phyloP scores from a whole-genome alignment of 2,329 filamentous ascomycete species.

The Talaromyces atroroseus region DNA sequence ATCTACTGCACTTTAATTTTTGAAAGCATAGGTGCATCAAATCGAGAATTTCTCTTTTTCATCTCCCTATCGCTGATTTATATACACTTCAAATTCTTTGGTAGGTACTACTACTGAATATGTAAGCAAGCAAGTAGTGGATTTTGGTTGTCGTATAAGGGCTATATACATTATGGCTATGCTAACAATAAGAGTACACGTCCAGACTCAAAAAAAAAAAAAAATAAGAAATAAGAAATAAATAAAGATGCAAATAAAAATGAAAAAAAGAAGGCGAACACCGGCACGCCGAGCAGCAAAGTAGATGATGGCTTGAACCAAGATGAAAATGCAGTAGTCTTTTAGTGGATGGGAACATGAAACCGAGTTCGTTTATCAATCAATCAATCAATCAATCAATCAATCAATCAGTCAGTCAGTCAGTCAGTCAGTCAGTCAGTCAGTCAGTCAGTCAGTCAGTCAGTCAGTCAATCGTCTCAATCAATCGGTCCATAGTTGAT shows the following conservation, averaged over 20 bases:
- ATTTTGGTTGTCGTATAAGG: not conserved
- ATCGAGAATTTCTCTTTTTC: no score
- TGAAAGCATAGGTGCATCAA: no score
- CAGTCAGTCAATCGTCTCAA: not conserved
- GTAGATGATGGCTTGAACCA: not conserved
- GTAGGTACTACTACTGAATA: not conserved
- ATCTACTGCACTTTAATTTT: no score
- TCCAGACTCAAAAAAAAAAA: no score
- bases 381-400: not conserved
- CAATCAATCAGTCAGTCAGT: not conserved
- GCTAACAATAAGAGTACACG: not conserved
- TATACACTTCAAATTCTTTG: no score
- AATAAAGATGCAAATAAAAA: not conserved
- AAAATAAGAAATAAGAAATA: not conserved
- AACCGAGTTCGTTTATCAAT: not conserved
- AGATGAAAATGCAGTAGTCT: not conserved
- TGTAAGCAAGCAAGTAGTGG: not conserved
- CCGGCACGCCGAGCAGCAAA: constrained; percentile 3
- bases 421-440: not conserved
- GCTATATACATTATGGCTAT: constrained; percentile 8
- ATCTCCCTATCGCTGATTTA: not conserved
- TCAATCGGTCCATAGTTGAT: not conserved
- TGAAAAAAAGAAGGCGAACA: not conserved
- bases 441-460: not conserved
- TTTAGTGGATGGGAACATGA: not conserved